phyloP scores from a whole-genome alignment of 495 filamentous ascomycete genomes.

The Aspergillus asperescens region DNA sequence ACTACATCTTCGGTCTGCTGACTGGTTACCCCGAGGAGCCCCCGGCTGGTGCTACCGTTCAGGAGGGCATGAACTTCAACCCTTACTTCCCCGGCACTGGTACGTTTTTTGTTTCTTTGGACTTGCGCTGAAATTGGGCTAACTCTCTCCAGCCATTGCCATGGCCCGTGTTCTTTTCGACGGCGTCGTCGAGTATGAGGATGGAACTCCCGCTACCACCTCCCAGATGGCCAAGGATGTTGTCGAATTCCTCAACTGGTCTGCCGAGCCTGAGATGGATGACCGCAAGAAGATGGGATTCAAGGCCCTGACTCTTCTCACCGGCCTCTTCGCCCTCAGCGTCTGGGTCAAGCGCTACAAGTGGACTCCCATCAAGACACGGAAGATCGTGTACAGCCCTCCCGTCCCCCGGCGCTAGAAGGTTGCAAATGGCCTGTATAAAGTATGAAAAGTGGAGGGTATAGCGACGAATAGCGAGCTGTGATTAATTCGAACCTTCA shows the following conservation, averaged over 20 bases:
- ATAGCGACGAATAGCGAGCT: constrained; percentile 25
- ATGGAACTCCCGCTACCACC: constrained; percentile 85
- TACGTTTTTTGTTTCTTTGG: constrained; percentile 24
- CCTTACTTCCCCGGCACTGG: constrained; percentile 98
- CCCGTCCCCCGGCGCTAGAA: constrained; percentile 50
- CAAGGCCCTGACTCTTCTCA: constrained; percentile 77
- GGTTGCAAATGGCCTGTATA: constrained; percentile 29
- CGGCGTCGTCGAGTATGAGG: constrained; percentile 97
- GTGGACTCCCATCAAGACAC: constrained; percentile 91
- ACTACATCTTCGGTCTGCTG: constrained; percentile 95
- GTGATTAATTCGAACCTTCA: constrained; percentile 28
- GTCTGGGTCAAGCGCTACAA: constrained; percentile 99
- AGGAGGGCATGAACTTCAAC: constrained; percentile 96
- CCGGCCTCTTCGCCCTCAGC: constrained; percentile 75
- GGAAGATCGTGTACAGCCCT: constrained; percentile 84
- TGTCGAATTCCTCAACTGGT: constrained; percentile 97
- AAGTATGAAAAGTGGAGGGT: constrained; percentile 33
- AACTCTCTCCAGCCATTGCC: constrained; percentile 61
- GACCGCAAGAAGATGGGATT: constrained; percentile 98
- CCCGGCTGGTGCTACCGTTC: constrained; percentile 76
- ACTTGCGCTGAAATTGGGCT: not conserved
- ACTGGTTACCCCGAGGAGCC: constrained; percentile 99
- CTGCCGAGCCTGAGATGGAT: constrained; percentile 98
- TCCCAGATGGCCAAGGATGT: constrained; percentile 99
- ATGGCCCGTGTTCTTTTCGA: constrained; percentile 99